phyloP scores from a whole-genome alignment of 148 eudicot genomes.

The Chenopodium quinoa region DNA sequence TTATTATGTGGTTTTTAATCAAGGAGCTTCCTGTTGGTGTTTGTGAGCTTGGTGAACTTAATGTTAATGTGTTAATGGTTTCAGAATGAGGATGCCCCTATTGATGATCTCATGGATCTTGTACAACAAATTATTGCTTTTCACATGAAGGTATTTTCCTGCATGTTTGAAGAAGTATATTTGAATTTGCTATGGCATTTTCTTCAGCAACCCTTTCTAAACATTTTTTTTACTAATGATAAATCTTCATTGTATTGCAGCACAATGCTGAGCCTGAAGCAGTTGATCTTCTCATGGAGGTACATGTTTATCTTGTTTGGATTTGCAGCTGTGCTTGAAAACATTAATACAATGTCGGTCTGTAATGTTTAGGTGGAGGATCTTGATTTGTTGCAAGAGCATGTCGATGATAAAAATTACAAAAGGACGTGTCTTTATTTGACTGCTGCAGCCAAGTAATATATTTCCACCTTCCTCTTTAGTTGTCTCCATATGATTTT shows the following conservation, averaged over 20 bases:
- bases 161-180: background rate
- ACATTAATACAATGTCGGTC: background rate
- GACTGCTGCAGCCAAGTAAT: conserved; percentile 78
- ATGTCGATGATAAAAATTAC: conserved; percentile 67
- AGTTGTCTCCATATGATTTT: conserved; percentile 6
- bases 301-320: conserved; percentile 30
- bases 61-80: conserved; percentile 10
- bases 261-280: conserved; percentile 99
- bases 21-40: background rate
- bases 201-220: background rate
- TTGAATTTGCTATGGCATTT: background rate
- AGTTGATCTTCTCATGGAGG: conserved; percentile 97
- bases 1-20: background rate
- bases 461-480: conserved; percentile 1
- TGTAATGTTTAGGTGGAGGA: conserved; percentile 63
- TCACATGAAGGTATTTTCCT: conserved; percentile 75
- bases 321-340: conserved; percentile 12
- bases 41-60: background rate
- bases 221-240: background rate
- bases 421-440: conserved; percentile 80
- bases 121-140: conserved; percentile 82
- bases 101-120: conserved; percentile 73
- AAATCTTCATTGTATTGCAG: conserved; percentile 42
- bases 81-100: conserved; percentile 61
- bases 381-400: conserved; percentile 67